phyloP scores from a whole-genome alignment of 176 grass and related monocot species.

The Pontederia paniculata region DNA sequence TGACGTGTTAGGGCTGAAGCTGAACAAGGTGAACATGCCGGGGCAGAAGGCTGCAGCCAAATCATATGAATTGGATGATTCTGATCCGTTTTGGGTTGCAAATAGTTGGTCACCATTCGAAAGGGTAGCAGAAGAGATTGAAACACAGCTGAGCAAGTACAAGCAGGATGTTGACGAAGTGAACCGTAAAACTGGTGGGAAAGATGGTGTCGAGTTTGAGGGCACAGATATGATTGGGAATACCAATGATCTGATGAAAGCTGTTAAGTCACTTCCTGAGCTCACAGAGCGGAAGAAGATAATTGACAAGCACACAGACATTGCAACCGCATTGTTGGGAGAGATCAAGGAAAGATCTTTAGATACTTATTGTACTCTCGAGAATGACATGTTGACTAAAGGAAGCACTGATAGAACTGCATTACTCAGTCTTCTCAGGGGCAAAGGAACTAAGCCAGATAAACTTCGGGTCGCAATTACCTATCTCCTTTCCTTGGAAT shows the following conservation, averaged over 20 bases:
- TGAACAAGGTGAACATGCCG: constrained; percentile 45
- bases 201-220: constrained; percentile 71
- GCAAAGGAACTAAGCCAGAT: constrained; percentile 82
- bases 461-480: constrained; percentile 75
- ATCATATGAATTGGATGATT: constrained; percentile 79
- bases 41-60: constrained; percentile 34
- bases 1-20: constrained; percentile 66
- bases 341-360: constrained; percentile 87
- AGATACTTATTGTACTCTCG: constrained; percentile 63
- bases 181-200: constrained; percentile 60
- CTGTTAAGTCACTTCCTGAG: constrained; percentile 84
- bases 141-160: constrained; percentile 64
- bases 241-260: constrained; percentile 87
- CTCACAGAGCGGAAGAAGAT: constrained; percentile 83
- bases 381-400: constrained; percentile 76
- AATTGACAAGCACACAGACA: constrained; percentile 91
- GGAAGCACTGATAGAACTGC: constrained; percentile 52
- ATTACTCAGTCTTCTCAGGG: constrained; percentile 57
- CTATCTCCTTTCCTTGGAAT: constrained; percentile 82
- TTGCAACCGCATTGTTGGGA: constrained; percentile 67
- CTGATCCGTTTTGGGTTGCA: constrained; percentile 68
- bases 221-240: constrained; percentile 88
- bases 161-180: constrained; percentile 95
- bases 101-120: constrained; percentile 85
- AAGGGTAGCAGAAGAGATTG: constrained; percentile 79